phyloP scores from a whole-genome alignment of 2,329 filamentous ascomycete genomes.

The Trichophaea hybrida region DNA sequence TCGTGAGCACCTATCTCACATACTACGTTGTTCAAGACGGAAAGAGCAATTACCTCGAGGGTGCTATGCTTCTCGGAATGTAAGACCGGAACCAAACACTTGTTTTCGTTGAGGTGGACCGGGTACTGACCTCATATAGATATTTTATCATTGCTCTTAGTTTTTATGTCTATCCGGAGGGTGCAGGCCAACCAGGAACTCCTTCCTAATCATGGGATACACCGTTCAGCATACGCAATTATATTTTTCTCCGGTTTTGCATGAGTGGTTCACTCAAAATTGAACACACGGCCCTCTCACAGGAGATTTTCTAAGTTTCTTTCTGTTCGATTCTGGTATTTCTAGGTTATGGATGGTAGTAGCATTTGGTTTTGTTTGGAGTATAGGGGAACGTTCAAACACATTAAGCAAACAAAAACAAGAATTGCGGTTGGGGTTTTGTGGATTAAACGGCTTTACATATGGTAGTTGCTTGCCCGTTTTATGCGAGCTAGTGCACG shows the following conservation, averaged over 20 bases:
- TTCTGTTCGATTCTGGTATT: too few relatives aligned
- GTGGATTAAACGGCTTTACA: neutral
- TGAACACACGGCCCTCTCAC: neutral
- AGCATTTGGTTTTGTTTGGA: neutral
- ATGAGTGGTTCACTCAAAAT: neutral
- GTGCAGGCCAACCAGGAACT: neutral
- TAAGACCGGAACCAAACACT: constrained; percentile 29
- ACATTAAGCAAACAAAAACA: neutral
- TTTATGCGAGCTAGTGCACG: neutral
- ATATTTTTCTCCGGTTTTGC: neutral
- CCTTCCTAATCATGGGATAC: constrained; percentile 1
- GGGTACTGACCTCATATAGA: constrained; percentile 11
- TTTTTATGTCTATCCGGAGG: constrained; percentile 46
- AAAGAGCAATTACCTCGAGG: constrained; percentile 72
- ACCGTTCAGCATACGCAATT: neutral
- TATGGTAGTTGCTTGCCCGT: neutral
- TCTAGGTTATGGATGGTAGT: neutral
- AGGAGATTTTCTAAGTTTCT: neutral
- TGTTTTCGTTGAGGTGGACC: neutral
- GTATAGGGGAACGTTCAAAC: neutral
- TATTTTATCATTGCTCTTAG: constrained; percentile 47
- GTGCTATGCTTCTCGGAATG: constrained; percentile 52
- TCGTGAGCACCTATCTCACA: constrained; percentile 27
- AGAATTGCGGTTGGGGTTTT: neutral
- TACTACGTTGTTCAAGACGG: constrained; percentile 62